These are phyloP conservation scores for Umbelopsis ramanniana DNA, from an alignment of 192 early-diverging fungal genomes.

Conservation along the genomic window DNA sequence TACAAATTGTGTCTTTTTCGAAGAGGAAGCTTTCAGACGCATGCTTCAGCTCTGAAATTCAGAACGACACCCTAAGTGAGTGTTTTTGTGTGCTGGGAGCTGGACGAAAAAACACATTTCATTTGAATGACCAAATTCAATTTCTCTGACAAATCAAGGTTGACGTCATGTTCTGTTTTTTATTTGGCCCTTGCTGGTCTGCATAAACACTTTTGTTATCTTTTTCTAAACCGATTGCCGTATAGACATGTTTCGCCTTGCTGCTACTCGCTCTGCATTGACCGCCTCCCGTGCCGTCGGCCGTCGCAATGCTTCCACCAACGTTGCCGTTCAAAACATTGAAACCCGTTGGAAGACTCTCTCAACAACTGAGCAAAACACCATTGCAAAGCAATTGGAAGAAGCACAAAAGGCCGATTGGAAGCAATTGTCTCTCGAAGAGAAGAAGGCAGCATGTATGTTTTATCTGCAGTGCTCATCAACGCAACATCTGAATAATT, in stretches of 20 bases:
- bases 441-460: conserved; percentile 91
- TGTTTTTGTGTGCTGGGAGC: background rate
- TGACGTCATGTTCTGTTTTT: conserved; percentile 13
- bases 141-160: background rate
- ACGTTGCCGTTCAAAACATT: conserved; percentile 54
- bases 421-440: conserved; percentile 87
- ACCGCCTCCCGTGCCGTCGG: conserved; percentile 46
- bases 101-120: background rate
- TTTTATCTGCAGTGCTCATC: background rate
- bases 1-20: conserved; percentile 23
- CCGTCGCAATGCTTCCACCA: conserved; percentile 52
- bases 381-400: conserved; percentile 77
- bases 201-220: conserved; percentile 22
- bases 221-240: conserved; percentile 14
- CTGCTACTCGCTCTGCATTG: conserved; percentile 53
- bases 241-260: conserved; percentile 65
- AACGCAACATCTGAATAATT: background rate
- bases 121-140: background rate
- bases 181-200: conserved; percentile 22
- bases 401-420: conserved; percentile 95
- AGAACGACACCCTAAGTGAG: conserved; percentile 16
- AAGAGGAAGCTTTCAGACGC: conserved; percentile 22
- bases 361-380: conserved; percentile 78
- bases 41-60: conserved; percentile 23
- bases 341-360: conserved; percentile 67